Evolutionary conservation across 345 rosid species (phyloP), one percentile per base, ranked within the genome.

Genomic region (Dovyalis caffra): DNA sequence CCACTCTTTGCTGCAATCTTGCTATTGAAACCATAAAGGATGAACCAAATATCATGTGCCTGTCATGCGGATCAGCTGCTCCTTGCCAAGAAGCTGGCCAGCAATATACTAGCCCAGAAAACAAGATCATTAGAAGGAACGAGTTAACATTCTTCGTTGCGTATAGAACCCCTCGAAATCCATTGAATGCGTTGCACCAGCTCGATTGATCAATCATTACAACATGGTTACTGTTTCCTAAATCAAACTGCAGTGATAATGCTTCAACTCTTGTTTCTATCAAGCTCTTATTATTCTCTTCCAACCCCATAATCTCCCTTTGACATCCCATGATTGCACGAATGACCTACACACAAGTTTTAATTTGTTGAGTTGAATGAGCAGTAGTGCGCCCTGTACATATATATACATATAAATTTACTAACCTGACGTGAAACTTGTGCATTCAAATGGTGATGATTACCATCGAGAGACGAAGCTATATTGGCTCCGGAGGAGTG

Each of bases 161-260:
- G 74, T 87, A 85, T 6, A 93, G 88, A 4, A 88, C 98, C 3
- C 98, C 97, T 38, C 95, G 82, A 29, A 93, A 93, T 3, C 98
- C 97, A 69, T 87, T 87, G 79, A 87, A 93, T 0, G 86, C 97
- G 77, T 89, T 91, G 32, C 85, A 51, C 75, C 78, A 89, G 83
- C 35, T 87, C 87, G 34, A 71, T n/a, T 9, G 73, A 16, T 2
- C 79, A 69, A 51, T 38, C 80, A 28, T 83, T 75, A 33, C 81
- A 77, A 34, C 79, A 63, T 70, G 72, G 70, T 45, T 35, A 64
- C 66, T 26, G 71, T n/a, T 47, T 57, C 76, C 71, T 11, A n/a
- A n/a, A n/a, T 56, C 62, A 34, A 43, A 72, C 26, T 38, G 67
- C 25, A 35, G 28, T 16, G 29, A 56, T 29, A 71, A 21, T 18